Base-by-base conservation (phyloP, 805 yeast species). In the Pichia manshurica region DNA sequence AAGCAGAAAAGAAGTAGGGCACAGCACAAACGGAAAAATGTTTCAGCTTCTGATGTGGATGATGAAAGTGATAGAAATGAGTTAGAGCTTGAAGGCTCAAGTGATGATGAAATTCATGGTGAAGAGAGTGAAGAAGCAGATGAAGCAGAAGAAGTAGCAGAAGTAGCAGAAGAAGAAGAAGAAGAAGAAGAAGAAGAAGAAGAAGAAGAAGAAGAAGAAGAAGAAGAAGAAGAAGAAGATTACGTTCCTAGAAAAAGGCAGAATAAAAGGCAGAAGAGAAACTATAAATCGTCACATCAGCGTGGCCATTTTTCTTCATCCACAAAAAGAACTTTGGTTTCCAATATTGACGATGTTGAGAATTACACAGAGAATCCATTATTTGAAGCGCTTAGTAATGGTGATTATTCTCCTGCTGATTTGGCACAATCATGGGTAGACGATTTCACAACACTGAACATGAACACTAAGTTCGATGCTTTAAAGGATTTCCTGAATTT, bases 401-500 rank as follows among this genome's bases (percentile, higher is more conserved):
- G 77, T 2, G 75, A 73, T 19, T 58, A 72, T 1, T 74, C 86
- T 0, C 60, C 78, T 13, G 66, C 66, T 2, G 83, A 79, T 38
- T 49, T 78, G 2, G 79, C 81, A 1, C 62, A 72, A n/a, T 73
- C 69, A 22, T 82, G 86, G 84, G 55, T 82, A 12, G 81, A 78
- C 13, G 67, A 66, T 19, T 83, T 78, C 54, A 49, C 48, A 8
- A 31, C 47, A 5, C 67, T 63, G 39, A 65, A 60, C 10, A 65
- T 64, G 39, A 64, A 60, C 12, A 67, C 70, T 48, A 63, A 70
- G 42, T 68, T 70, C 47, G 60, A 60, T 13, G 81, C 89, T 2
- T 64, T 86, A 44, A 75, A 79, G 39, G 78, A 77, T 33, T 64
- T 89, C 44, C 66, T 89, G 38, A 89, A 90, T 62, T 70, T 88